These are phyloP conservation scores for Stagonosporopsis chrysanthemi DNA, from an alignment of 2,329 filamentous ascomycete genomes.

Conservation along the genomic window DNA sequence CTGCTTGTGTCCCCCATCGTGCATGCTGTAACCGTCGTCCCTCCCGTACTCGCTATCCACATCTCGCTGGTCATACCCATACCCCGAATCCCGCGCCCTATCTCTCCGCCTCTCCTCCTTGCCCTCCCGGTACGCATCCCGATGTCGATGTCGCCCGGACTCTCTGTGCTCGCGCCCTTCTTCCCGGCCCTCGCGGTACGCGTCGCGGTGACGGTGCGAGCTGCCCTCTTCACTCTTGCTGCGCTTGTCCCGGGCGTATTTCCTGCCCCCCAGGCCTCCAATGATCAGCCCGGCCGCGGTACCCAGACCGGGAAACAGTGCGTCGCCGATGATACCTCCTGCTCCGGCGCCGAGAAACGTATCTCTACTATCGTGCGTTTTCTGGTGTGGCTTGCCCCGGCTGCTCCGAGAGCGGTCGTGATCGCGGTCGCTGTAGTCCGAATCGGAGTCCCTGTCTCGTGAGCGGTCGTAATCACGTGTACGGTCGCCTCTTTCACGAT, in stretches of 20 bases:
- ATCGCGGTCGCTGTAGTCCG: slow-evolving; percentile 16
- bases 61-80: slow-evolving; percentile 47
- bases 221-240: slow-evolving; percentile 27
- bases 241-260: slow-evolving; percentile 46
- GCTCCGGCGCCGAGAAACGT: slow-evolving; percentile 56
- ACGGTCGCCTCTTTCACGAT: slow-evolving; percentile 22
- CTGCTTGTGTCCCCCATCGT: slow-evolving; percentile 8
- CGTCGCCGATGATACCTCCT: slow-evolving; percentile 54
- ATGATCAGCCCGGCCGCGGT: slow-evolving; percentile 50
- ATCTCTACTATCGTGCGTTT: slow-evolving; percentile 41
- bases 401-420: slow-evolving; percentile 12
- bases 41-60: slow-evolving; percentile 7
- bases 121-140: slow-evolving; percentile 41
- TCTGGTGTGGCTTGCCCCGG: slow-evolving; percentile 21
- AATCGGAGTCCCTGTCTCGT: slow-evolving; percentile 18
- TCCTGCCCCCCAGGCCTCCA: slow-evolving; percentile 53
- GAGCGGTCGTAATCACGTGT: slow-evolving; percentile 21
- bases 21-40: background rate
- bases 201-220: slow-evolving; percentile 16
- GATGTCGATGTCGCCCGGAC: slow-evolving; percentile 38
- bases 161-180: slow-evolving; percentile 36
- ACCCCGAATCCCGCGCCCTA: slow-evolving; percentile 39
- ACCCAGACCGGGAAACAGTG: slow-evolving; percentile 55
- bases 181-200: slow-evolving; percentile 25
- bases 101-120: slow-evolving; percentile 26